These are phyloP conservation scores for Pilaira anomala DNA, from an alignment of 192 early-diverging fungal genomes.

Conservation along the genomic window DNA sequence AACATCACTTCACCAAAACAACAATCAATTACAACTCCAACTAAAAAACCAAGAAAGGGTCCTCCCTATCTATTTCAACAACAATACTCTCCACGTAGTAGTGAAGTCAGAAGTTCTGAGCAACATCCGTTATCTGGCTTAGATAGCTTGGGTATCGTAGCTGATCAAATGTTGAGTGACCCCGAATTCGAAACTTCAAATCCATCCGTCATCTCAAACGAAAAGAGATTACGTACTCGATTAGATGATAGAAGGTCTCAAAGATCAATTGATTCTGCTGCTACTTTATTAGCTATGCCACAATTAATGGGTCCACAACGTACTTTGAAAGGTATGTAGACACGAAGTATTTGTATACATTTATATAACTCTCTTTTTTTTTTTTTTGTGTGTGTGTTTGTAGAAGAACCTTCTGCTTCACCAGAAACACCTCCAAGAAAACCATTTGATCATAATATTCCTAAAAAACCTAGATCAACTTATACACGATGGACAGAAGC, in stretches of 20 bases:
- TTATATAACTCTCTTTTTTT: too few species aligned
- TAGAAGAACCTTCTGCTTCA: not conserved
- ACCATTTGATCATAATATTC: constrained; percentile 2
- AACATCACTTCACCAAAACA: constrained; percentile 11
- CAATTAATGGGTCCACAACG: constrained; percentile 1
- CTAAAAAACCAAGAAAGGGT: constrained; percentile 9
- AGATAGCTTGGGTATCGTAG: constrained; percentile 36
- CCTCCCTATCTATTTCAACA: constrained; percentile 32
- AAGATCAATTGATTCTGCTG: constrained; percentile 38
- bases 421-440: not conserved
- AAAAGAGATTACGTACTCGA: not conserved
- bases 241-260: constrained; percentile 32
- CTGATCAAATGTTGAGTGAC: constrained; percentile 41
- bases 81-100: constrained; percentile 29
- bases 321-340: too few species aligned
- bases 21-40: not conserved
- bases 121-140: constrained; percentile 30
- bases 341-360: too few species aligned
- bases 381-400: not conserved
- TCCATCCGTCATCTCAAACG: not conserved
- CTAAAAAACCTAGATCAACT: constrained; percentile 19
- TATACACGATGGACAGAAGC: constrained; percentile 38
- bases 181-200: constrained; percentile 21
- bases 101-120: constrained; percentile 14
- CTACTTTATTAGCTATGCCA: constrained; percentile 30